phyloP scores from a whole-genome alignment of 129 eudicot species.

The Flaveria robusta region DNA sequence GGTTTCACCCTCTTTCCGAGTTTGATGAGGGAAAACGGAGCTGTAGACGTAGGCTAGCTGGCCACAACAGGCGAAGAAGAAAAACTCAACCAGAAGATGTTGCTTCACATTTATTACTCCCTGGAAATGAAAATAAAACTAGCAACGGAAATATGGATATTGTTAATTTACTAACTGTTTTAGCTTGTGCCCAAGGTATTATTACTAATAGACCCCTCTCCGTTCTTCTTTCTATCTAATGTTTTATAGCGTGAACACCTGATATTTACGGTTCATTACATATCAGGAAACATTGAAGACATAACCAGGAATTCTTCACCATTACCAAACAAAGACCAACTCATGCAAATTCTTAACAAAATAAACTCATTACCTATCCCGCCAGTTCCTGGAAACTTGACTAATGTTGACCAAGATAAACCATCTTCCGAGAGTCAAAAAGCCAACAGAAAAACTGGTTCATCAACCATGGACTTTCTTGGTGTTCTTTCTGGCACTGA shows the following conservation, averaged over 20 bases:
- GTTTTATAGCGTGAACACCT: not conserved
- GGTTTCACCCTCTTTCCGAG: conserved; percentile 95
- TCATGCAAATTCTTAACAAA: conserved; percentile 75
- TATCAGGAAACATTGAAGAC: conserved; percentile 59
- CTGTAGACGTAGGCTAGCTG: conserved; percentile 96
- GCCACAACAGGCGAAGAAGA: conserved; percentile 87
- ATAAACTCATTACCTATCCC: conserved; percentile 72
- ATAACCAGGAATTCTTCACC: conserved; percentile 40
- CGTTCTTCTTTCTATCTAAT: not conserved
- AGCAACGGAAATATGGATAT: conserved; percentile 61
- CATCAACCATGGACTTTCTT: conserved; percentile 76
- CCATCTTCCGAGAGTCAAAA: conserved; percentile 43
- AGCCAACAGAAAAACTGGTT: conserved; percentile 45
- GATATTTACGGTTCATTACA: not conserved
- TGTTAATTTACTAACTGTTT: conserved; percentile 65
- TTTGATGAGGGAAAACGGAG: conserved; percentile 98
- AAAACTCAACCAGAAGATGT: conserved; percentile 89
- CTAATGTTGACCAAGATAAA: conserved; percentile 39
- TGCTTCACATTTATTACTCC: conserved; percentile 48
- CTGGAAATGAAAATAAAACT: conserved; percentile 52
- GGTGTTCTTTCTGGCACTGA: conserved; percentile 64
- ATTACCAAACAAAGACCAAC: conserved; percentile 66
- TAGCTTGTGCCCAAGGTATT: conserved; percentile 80
- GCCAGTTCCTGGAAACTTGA: conserved; percentile 36
- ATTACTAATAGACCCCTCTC: not conserved